Base-by-base conservation (phyloP, 164 flowering plant species). In the Aristolochia contorta region DNA sequence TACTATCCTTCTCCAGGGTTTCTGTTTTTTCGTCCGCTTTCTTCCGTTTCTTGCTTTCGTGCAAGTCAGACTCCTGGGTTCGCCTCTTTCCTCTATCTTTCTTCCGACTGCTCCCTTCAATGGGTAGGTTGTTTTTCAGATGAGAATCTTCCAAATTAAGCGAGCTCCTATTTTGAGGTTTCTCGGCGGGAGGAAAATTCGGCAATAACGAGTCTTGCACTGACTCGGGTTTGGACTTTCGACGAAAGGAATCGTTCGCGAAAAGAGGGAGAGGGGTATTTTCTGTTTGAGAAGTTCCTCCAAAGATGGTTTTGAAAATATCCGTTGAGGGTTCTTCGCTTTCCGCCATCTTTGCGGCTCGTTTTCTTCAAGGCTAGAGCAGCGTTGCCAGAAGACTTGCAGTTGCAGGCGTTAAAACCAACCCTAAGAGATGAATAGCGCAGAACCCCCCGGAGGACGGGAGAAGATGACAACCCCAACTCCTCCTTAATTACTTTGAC, bases 241-340 rank as follows among this genome's bases (percentile, higher is more conserved):
- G 71, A 18, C 78, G 69, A 60, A 78, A 86, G 16, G 89, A 91
- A 49, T 58, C 47, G 33, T 74, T 76, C 10, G 88, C 77, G 69
- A 87, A 88, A 54, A 88, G 64, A 18, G 85, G 70, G 24, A 23
- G 56, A 32, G 60, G 51, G 57, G 41, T 56, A 9, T 73, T 66
- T 53, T 37, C 43, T 37, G 43, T 37, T 74, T 73, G 0, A 27
- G 73, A 30, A 46, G 68, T 63, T 24, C 65, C 69, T 45, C 96
- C 89, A 57, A 89, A 89, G 8, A 87, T 61, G 67, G 79, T 58
- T 27, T 68, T 72, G 77, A 92, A 85, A 41, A 87, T 60, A 64
- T 71, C 77, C 2, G 76, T 25, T 0, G 81, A 65, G 30, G 61
- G 45, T 30, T 43, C 30, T 43, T 25, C 9, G 22, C 25, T 45